These are phyloP conservation scores for Colletotrichum sp. DNA, from an alignment of 2,329 filamentous ascomycete species.

Conservation along the genomic window DNA sequence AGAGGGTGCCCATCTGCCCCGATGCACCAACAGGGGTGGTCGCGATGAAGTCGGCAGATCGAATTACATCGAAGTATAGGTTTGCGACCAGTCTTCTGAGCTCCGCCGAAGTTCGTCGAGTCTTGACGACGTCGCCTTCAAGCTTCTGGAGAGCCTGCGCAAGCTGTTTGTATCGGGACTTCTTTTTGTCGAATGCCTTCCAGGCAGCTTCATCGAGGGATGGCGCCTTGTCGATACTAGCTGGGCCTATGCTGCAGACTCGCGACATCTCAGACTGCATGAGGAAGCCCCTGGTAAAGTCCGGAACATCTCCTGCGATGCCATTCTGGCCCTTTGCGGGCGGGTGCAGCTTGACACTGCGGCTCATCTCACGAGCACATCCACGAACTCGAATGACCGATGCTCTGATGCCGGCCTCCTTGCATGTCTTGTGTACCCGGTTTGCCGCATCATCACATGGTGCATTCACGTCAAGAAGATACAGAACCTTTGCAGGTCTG, in stretches of 20 bases:
- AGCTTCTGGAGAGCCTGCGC: conserved; percentile 38
- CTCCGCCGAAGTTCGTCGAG: not conserved
- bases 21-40: not conserved
- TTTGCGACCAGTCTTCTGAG: conserved; percentile 33
- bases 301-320: not conserved
- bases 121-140: conserved; percentile 18
- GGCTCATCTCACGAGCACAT: conserved; percentile 14
- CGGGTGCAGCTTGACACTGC: conserved; percentile 5
- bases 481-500: conserved; percentile 38
- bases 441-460: conserved; percentile 49
- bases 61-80: conserved; percentile 46
- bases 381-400: conserved; percentile 12
- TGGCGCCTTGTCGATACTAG: conserved; percentile 22
- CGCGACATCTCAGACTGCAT: not conserved
- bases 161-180: conserved; percentile 35
- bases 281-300: conserved; percentile 10
- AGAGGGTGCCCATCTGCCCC: not conserved
- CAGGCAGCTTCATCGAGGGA: conserved; percentile 48
- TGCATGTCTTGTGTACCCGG: conserved; percentile 42
- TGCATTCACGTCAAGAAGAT: conserved; percentile 52
- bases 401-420: conserved; percentile 35
- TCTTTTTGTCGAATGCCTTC: conserved; percentile 39
- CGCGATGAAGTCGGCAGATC: not conserved
- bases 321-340: conserved; percentile 22
- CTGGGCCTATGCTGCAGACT: not conserved